These are phyloP conservation scores for Debaryomycetaceae sp. DNA, from an alignment of 1,139 yeast species.

Conservation along the genomic window DNA sequence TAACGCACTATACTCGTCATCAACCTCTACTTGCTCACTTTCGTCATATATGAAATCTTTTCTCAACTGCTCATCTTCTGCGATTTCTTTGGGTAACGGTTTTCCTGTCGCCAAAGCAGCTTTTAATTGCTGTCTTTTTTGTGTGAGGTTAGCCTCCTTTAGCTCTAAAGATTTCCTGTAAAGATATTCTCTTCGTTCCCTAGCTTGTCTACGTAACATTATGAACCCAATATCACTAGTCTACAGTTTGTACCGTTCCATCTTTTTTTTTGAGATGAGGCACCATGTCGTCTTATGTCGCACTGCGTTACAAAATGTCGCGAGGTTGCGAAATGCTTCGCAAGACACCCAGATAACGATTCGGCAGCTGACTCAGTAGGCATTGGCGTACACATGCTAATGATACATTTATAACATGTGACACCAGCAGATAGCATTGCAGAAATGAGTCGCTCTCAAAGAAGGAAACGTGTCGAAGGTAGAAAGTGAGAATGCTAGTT, in stretches of 20 bases:
- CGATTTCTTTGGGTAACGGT: constrained; percentile 82
- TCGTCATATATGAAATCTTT: constrained; percentile 84
- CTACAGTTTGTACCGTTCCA: constrained; percentile 5
- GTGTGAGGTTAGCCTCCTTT: constrained; percentile 82
- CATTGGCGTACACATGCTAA: no score
- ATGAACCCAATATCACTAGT: constrained; percentile 1
- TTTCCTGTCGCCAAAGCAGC: constrained; percentile 91
- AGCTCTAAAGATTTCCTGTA: constrained; percentile 85
- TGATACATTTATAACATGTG: no score
- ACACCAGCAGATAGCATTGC: no score
- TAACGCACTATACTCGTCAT: constrained; percentile 86
- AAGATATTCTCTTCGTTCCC: constrained; percentile 91
- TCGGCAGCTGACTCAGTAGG: no score
- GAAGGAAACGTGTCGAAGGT: no score
- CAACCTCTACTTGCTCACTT: constrained; percentile 59
- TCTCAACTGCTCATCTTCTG: constrained; percentile 81
- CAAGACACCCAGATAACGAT: no score
- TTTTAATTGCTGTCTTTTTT: constrained; percentile 81
- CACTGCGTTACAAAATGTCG: background rate
- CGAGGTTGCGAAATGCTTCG: background rate
- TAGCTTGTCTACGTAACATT: constrained; percentile 85
- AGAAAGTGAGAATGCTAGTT: no score
- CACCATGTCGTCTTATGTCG: constrained; percentile 1
- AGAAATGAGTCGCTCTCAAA: no score
- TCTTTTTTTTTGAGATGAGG: constrained; percentile 2